These are phyloP conservation scores for Coemansia sp. DNA, from an alignment of 192 early-diverging fungal species.

Conservation along the genomic window DNA sequence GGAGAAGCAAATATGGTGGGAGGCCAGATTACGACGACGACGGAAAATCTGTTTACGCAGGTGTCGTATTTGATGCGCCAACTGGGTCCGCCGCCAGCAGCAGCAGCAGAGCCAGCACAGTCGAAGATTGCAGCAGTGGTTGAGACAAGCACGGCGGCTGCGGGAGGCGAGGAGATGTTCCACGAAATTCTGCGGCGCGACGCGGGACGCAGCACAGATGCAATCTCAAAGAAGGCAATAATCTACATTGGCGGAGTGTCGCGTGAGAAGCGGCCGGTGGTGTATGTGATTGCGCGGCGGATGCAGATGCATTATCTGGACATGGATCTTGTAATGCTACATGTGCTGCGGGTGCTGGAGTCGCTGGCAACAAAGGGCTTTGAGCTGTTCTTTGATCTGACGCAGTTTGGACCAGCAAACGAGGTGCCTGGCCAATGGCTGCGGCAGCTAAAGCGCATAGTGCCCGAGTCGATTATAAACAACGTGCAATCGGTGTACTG, in stretches of 20 bases:
- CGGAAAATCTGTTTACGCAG: conserved; percentile 72
- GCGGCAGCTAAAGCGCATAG: conserved; percentile 66
- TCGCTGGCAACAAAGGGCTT: conserved; percentile 66
- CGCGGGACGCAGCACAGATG: conserved; percentile 63
- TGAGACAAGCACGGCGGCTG: conserved; percentile 9
- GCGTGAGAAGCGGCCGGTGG: conserved; percentile 71
- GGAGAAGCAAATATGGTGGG: neutral
- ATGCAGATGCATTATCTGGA: conserved; percentile 74
- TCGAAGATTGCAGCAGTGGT: conserved; percentile 29
- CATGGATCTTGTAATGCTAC: conserved; percentile 81
- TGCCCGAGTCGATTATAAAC: conserved; percentile 63
- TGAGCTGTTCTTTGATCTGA: conserved; percentile 81
- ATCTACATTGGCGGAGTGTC: conserved; percentile 83
- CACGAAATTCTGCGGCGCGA: conserved; percentile 74
- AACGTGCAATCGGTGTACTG: conserved; percentile 73
- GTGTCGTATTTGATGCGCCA: conserved; percentile 82
- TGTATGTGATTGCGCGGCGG: conserved; percentile 82
- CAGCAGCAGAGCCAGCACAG: conserved; percentile 19
- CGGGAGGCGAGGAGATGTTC: conserved; percentile 46
- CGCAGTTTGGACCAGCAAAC: conserved; percentile 75
- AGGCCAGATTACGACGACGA: conserved; percentile 39
- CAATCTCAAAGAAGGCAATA: conserved; percentile 66
- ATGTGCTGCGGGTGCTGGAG: conserved; percentile 68
- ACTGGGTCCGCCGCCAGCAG: conserved; percentile 81
- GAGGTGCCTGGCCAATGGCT: conserved; percentile 80